phyloP scores from a whole-genome alignment of 257 asterid genomes.

The Solanum commersonii region DNA sequence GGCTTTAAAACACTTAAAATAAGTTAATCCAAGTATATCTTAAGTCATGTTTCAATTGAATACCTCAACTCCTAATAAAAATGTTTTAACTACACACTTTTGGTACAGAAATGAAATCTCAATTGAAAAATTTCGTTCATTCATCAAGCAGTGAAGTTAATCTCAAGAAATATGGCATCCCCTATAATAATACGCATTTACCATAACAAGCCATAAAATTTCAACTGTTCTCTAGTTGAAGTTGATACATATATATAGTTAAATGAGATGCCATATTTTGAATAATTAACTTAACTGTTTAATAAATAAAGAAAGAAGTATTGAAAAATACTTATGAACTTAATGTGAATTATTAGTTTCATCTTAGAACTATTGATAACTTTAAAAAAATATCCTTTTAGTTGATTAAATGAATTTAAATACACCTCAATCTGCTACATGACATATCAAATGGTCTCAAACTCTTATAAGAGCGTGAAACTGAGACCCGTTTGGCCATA shows the following conservation, averaged over 20 bases:
- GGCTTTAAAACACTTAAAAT: too few species aligned
- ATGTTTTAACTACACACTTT: neutral
- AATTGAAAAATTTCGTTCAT: fast-evolving
- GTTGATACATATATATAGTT: neutral
- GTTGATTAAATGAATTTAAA: neutral
- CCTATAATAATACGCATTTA: neutral
- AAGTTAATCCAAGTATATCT: fast-evolving
- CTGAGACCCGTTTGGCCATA: too few species aligned
- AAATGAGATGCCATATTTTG: neutral
- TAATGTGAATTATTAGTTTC: neutral
- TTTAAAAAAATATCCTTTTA: too few species aligned
- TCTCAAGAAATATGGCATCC: neutral
- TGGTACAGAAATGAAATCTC: neutral
- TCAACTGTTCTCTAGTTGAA: neutral
- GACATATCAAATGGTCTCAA: too few species aligned
- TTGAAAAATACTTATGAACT: fast-evolving
- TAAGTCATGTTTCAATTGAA: neutral
- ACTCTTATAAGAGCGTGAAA: neutral
- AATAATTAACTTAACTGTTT: neutral
- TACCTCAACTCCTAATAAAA: neutral
- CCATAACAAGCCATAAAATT: neutral
- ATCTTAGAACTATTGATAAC: too few species aligned
- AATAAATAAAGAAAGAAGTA: too few species aligned
- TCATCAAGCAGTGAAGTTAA: neutral
- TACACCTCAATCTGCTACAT: too few species aligned